phyloP scores from a whole-genome alignment of 2,329 filamentous ascomycete genomes.

The Trichoderma citrinoviride region DNA sequence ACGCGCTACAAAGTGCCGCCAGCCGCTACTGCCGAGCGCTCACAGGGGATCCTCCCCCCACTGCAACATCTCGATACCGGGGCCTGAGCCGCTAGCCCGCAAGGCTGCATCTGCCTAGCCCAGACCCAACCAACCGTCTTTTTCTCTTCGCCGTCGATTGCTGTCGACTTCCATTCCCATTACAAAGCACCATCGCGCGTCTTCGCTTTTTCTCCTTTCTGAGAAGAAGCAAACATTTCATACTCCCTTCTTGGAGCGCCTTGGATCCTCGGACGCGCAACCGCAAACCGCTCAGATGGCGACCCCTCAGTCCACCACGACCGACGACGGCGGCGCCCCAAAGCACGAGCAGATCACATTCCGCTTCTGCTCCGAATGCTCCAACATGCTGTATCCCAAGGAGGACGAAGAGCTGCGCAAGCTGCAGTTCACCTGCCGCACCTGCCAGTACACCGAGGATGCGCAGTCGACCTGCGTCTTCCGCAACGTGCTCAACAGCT shows the following conservation, averaged over 20 bases:
- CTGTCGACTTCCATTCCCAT: too few species aligned
- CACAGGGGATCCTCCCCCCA: too few species aligned
- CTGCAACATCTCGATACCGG: neutral
- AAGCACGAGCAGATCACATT: slow-evolving; percentile 83
- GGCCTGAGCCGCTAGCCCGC: too few species aligned
- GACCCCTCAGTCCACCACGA: slow-evolving; percentile 52
- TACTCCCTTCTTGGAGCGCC: neutral
- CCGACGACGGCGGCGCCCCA: slow-evolving; percentile 47
- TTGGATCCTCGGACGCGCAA: neutral
- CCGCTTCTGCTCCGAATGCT: slow-evolving; percentile 97
- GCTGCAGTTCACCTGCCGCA: slow-evolving; percentile 93
- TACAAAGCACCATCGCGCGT: too few species aligned
- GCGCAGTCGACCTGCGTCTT: slow-evolving; percentile 90
- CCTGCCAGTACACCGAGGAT: slow-evolving; percentile 86
- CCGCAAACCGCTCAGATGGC: slow-evolving; percentile 45
- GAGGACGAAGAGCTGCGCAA: slow-evolving; percentile 82
- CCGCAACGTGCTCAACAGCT: slow-evolving; percentile 88
- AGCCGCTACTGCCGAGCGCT: too few species aligned
- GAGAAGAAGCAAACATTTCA: neutral
- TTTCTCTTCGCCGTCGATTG: too few species aligned
- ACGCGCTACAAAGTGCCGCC: too few species aligned
- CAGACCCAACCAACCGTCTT: too few species aligned
- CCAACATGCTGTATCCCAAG: slow-evolving; percentile 96
- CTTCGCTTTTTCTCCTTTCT: neutral
- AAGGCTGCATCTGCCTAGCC: too few species aligned